These are phyloP conservation scores for Neobulgaria alba DNA, from an alignment of 2,329 filamentous ascomycete genomes.

Conservation along the genomic window DNA sequence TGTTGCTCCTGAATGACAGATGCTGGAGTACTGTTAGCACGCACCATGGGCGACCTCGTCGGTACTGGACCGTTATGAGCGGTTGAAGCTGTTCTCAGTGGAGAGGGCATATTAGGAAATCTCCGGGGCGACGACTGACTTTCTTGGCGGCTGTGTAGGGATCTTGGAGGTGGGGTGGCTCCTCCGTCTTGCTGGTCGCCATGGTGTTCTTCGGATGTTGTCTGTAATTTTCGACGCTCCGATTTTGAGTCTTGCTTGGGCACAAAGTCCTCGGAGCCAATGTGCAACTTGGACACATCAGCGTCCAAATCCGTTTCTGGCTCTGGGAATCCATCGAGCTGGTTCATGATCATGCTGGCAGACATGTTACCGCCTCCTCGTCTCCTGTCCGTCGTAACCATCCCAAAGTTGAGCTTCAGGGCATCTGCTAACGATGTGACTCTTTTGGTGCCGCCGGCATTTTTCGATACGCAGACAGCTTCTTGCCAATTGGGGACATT, in stretches of 20 bases:
- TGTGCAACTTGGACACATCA: slow-evolving; percentile 23
- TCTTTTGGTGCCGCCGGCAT: slow-evolving; percentile 91
- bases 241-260: slow-evolving; percentile 5
- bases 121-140: slow-evolving; percentile 20
- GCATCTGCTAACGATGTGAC: slow-evolving; percentile 94
- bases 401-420: slow-evolving; percentile 93
- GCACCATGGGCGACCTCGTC: slow-evolving; percentile 19
- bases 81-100: slow-evolving; percentile 12
- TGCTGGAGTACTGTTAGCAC: slow-evolving; percentile 11
- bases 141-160: slow-evolving; percentile 18
- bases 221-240: slow-evolving; percentile 12
- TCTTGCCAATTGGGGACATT: slow-evolving; percentile 84
- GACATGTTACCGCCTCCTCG: slow-evolving; percentile 57
- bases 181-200: slow-evolving; percentile 5
- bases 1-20: slow-evolving; percentile 23
- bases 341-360: slow-evolving; percentile 68
- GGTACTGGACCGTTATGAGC: slow-evolving; percentile 10
- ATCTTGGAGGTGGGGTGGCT: slow-evolving; percentile 13
- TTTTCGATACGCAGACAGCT: slow-evolving; percentile 95
- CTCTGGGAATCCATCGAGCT: slow-evolving; percentile 50
- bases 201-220: slow-evolving; percentile 1
- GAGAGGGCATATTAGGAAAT: slow-evolving; percentile 14
- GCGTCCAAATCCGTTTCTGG: slow-evolving; percentile 36
- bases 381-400: slow-evolving; percentile 79
- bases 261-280: slow-evolving; percentile 14